Base-by-base conservation (phyloP, 108 stramenopile species). In the Skeletonema marinoi region DNA sequence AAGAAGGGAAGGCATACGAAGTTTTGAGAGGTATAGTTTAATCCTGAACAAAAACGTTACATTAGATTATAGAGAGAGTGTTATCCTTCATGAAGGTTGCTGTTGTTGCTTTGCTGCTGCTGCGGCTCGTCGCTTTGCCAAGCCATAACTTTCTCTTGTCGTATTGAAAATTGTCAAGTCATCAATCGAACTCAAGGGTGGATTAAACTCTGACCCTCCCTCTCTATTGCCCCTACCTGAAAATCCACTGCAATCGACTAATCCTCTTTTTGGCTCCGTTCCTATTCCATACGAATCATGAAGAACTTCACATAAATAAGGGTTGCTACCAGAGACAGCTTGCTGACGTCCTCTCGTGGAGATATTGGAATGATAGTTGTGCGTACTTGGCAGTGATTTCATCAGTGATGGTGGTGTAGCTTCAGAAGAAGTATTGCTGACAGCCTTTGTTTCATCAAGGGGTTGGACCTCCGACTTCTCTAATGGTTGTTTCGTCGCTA, bases 211-310 rank as follows among this genome's bases (percentile, higher is more conserved):
- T 31, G 81, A 66, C 17, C 81, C 81, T 2, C 70, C 75, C 25
- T 72, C 81, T 64, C 81, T 75, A 8, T 65, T 67, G 19, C 74
- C 70, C 9, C 71, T 65, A 0, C 65, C 58, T 21, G 81, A 82
- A 51, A 76, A 82, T 30, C 81, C 81, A 32, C 32, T 44, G 61
- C 81, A 82, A 21, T 71, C 81, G 6, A 76, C 46, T 31, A 82
- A 71, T 29, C 81, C 81, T 31, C 36, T 58, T 6, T 74, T 74
- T 4, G 71, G 66, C 3, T 71, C 60, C 11, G 66, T 11, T 33
- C 83, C 83, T 31, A 84, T 81, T 14, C 84, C 84, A 41, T 77
- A 81, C 9, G 80, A 70, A 70, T 85, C 84, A 51, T 85, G 84
- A 11, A 85, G 76, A 13, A 85, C 76, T 46, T 85, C 84, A 39